Evolutionary conservation across 2,329 filamentous ascomycete genomes (phyloP).

Genomic region (Claviceps arundinis): DNA sequence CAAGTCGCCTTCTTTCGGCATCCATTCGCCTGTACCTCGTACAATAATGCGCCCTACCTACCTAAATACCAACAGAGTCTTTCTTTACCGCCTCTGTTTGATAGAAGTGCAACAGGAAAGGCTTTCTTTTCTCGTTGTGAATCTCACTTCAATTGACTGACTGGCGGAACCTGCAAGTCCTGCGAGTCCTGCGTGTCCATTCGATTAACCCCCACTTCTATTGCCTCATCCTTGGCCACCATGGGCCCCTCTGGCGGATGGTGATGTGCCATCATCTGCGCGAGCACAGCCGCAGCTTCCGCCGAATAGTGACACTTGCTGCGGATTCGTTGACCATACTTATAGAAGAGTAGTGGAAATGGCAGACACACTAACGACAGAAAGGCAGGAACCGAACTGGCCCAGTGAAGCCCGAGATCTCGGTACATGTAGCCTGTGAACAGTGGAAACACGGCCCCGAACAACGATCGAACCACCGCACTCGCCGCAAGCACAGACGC

Average conservation of each 20-base stretch:
- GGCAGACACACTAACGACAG: slow-evolving; percentile 58
- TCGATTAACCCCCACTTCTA: slow-evolving; percentile 8
- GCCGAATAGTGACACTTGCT: slow-evolving; percentile 56
- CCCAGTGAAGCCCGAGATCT: slow-evolving; percentile 62
- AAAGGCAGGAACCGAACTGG: slow-evolving; percentile 59
- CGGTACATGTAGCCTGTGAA: slow-evolving; percentile 51
- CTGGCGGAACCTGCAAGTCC: too few species aligned
- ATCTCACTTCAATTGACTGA: too few species aligned
- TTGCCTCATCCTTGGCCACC: slow-evolving; percentile 13
- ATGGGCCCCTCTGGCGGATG: slow-evolving; percentile 12
- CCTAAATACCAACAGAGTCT: too few species aligned
- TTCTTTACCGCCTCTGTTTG: too few species aligned
- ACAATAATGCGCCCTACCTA: too few species aligned
- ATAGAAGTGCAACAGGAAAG: too few species aligned
- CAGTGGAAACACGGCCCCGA: slow-evolving; percentile 60
- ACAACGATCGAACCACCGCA: slow-evolving; percentile 56
- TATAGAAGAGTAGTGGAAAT: slow-evolving; percentile 65
- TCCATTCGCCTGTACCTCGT: too few species aligned
- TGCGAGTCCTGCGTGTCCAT: not conserved
- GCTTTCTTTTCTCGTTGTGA: too few species aligned
- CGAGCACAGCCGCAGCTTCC: slow-evolving; percentile 49
- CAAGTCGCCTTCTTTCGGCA: too few species aligned
- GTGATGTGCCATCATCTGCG: slow-evolving; percentile 24
- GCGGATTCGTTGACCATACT: slow-evolving; percentile 51
- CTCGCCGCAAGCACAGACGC: slow-evolving; percentile 64